These are phyloP conservation scores for Malus sylvestris DNA, from an alignment of 306 rosid genomes.

Conservation along the genomic window DNA sequence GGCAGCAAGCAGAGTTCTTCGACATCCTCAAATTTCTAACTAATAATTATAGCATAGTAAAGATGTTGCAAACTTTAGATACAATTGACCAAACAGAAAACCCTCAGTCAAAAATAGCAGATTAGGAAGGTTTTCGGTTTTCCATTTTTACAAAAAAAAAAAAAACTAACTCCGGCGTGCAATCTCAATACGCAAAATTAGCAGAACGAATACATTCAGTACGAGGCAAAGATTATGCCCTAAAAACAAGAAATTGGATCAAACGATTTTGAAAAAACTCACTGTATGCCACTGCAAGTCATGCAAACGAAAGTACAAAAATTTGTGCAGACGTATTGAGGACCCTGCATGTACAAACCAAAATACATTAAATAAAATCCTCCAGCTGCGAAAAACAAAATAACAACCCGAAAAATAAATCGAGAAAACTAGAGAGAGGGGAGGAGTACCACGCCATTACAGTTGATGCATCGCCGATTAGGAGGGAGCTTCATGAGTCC, in stretches of 20 bases:
- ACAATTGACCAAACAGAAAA: background rate
- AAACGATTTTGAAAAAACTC: slow-evolving; percentile 21
- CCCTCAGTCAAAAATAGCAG: background rate
- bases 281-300: slow-evolving; percentile 90
- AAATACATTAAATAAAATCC: background rate
- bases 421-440: background rate
- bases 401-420: background rate
- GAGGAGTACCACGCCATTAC: slow-evolving; percentile 51
- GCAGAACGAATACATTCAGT: background rate
- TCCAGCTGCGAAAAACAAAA: background rate
- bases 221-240: background rate
- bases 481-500: slow-evolving; percentile 93
- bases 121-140: background rate
- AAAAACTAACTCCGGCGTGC: background rate
- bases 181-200: background rate
- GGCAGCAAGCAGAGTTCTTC: background rate
- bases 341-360: slow-evolving; percentile 46
- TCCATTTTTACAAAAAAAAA: background rate
- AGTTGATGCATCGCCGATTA: slow-evolving; percentile 73
- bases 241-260: background rate
- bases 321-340: slow-evolving; percentile 74
- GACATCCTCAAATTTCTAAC: background rate
- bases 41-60: background rate
- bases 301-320: slow-evolving; percentile 69
- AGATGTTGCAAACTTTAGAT: background rate